A percentile compares a stretch with the other conserved stretches of the same genome.
Conservation (phyloP, 495 filamentous ascomycete species). For the Tricharina praecox region DNA sequence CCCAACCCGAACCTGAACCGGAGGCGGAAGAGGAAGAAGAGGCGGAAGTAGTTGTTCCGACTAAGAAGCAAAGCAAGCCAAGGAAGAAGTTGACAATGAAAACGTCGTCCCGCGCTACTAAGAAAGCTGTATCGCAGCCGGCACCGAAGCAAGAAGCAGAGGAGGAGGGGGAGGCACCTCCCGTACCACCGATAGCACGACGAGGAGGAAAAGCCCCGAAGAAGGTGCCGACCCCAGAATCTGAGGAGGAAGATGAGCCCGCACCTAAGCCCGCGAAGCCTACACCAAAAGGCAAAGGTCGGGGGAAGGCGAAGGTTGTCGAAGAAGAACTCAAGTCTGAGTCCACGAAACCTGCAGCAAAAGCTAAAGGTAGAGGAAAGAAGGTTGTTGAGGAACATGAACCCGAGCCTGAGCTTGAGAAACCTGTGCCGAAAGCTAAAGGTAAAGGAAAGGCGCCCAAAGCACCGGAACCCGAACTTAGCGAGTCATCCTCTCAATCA, state of each 20-base stretch:
- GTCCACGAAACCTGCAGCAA: neutral
- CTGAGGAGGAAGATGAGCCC: no score
- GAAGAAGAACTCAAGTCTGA: neutral
- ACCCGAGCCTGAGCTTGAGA: neutral
- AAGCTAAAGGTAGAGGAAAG: neutral
- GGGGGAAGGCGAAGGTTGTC: neutral
- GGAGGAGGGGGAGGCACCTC: neutral
- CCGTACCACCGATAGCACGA: neutral
- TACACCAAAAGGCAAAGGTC: neutral
- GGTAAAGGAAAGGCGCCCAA: neutral
- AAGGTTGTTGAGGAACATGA: neutral
- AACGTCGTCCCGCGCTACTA: no score
- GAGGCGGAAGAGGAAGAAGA: conserved; percentile 8
- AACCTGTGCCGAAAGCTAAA: neutral
- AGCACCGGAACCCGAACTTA: no score
- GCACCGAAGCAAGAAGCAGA: conserved; percentile 7
- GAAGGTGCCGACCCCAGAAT: neutral
- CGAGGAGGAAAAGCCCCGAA: neutral
- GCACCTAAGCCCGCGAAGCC: neutral
- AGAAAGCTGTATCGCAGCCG: neutral
- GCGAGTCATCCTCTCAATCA: no score
- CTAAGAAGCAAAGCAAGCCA: conserved; percentile 17
- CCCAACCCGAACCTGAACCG: neutral
- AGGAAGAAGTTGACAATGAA: conserved; percentile 5
- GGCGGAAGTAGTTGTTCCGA: conserved; percentile 12